Base-by-base conservation (phyloP, 2,329 filamentous ascomycete genomes). In the Sclerotinia subarctica region DNA sequence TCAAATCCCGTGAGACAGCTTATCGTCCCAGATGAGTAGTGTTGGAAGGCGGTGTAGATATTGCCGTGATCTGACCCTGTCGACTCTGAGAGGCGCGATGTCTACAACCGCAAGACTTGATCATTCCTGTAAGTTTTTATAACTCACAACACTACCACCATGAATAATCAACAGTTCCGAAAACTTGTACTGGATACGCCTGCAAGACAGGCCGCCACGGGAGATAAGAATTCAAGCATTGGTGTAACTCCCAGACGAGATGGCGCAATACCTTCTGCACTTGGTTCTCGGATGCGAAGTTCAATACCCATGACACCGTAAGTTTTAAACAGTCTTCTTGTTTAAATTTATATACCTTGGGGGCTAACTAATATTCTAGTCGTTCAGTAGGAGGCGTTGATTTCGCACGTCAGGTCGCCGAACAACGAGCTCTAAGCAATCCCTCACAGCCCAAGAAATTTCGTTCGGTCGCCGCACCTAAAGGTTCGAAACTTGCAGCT, bases 111-210 rank as follows among this genome's bases (percentile, higher is more conserved):
- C n/a, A 44, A 24, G 7, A 57, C n/a, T 26, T 24, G 3, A 35
- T 3, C 26, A 47, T 35, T 51, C 13, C 8, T 51, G 5, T 4
- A 19, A 38, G 5, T 26, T n/a, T 26, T n/a, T 24, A 2, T 8
- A 62, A 38, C 24, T 24, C n/a, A 58, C 42, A 38, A 19, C 15
- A 59, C n/a, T 47, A 49, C 53, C 57, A 70, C 19, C 21, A 98
- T 99, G 95, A 96, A 98, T 78, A 98, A 98, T 83, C 88, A 93
- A 54, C 92, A 97, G 75, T 99, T 99, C 76, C 90, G 95, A 66
- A 90, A 90, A 72, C 85, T 98, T 8, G 79, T 97, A 29, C 82
- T 88, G 79, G 80, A 86, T 72, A 84, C 81, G 4, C 79, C 83
- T 2, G 77, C 79, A 10, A 72, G 77, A 51, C 72, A 81, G 69